Evolutionary conservation across 108 stramenopile genomes (phyloP).

Genomic region (Fistulifera solaris): DNA sequence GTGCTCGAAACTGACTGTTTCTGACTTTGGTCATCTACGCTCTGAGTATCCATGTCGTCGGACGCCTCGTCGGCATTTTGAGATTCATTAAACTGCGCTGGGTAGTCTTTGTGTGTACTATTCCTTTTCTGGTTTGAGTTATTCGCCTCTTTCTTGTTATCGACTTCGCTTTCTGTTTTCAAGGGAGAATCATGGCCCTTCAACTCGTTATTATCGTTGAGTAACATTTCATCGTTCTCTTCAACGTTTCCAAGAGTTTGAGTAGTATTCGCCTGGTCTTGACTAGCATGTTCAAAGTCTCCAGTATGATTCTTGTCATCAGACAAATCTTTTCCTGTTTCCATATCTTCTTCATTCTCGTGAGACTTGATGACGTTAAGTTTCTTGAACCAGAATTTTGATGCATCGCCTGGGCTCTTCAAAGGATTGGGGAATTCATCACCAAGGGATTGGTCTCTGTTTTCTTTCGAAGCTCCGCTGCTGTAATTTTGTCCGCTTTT

Average conservation of each 20-base stretch:
- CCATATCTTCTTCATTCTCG: conserved; percentile 24
- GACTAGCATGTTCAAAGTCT: conserved; percentile 62
- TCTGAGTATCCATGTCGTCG: background rate
- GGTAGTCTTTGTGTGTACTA: background rate
- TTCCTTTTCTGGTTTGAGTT: conserved; percentile 18
- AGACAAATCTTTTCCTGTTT: conserved; percentile 11
- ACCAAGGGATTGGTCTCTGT: background rate
- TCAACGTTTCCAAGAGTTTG: conserved; percentile 68
- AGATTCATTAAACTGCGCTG: no score
- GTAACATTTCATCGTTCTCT: conserved; percentile 30
- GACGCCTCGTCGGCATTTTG: background rate
- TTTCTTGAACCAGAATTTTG: conserved; percentile 73
- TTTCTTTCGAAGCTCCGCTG: conserved; percentile 16
- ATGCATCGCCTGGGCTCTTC: conserved; percentile 72
- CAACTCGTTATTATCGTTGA: conserved; percentile 30
- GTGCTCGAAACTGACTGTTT: background rate
- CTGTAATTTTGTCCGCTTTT: conserved; percentile 12
- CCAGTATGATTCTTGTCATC: conserved; percentile 36
- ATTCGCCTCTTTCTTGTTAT: conserved; percentile 17
- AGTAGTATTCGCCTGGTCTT: conserved; percentile 43
- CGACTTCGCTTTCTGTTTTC: background rate
- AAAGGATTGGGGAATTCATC: conserved; percentile 78
- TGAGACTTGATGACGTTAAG: conserved; percentile 46
- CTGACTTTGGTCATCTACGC: background rate
- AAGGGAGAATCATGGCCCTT: conserved; percentile 6